Evolutionary conservation across 108 stramenopile species (phyloP).

Genomic region (Bacterosira constricta): DNA sequence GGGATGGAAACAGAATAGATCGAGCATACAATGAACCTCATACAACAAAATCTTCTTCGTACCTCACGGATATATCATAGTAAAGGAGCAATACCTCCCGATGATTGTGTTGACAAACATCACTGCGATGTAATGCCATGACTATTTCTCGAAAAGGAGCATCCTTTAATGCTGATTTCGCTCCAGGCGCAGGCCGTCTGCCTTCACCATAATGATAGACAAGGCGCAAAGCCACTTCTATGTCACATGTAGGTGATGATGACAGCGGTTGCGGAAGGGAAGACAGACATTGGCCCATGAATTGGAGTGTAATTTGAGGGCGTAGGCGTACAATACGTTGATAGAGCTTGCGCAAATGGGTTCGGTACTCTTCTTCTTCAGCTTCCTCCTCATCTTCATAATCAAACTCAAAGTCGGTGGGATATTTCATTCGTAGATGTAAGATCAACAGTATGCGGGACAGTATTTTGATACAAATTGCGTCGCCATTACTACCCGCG

Average conservation of each 20-base stretch:
- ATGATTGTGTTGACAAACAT: constrained; percentile 65
- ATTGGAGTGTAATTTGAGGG: constrained; percentile 61
- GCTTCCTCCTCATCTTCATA: constrained; percentile 77
- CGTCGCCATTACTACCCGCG: not conserved
- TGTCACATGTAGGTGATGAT: constrained; percentile 41
- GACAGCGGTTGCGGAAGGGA: constrained; percentile 42
- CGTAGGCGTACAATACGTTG: constrained; percentile 53
- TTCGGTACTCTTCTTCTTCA: constrained; percentile 72
- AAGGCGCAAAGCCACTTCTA: constrained; percentile 67
- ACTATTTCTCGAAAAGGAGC: constrained; percentile 61
- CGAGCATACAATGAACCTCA: no score
- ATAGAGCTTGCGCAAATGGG: constrained; percentile 69
- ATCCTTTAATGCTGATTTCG: constrained; percentile 64
- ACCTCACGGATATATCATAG: constrained; percentile 74
- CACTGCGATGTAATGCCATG: constrained; percentile 60
- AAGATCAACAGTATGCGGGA: constrained; percentile 45
- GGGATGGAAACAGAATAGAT: no score
- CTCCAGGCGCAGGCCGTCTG: constrained; percentile 71
- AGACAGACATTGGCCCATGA: constrained; percentile 43
- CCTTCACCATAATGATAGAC: constrained; percentile 81
- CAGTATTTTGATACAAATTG: constrained; percentile 34
- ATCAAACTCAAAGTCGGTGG: constrained; percentile 63
- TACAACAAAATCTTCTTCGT: constrained; percentile 52
- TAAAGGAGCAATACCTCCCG: constrained; percentile 65
- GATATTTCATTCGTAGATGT: constrained; percentile 73